These are phyloP conservation scores for Vanderwaltozyma verrucispora DNA, from an alignment of 805 yeast species.

Conservation along the genomic window DNA sequence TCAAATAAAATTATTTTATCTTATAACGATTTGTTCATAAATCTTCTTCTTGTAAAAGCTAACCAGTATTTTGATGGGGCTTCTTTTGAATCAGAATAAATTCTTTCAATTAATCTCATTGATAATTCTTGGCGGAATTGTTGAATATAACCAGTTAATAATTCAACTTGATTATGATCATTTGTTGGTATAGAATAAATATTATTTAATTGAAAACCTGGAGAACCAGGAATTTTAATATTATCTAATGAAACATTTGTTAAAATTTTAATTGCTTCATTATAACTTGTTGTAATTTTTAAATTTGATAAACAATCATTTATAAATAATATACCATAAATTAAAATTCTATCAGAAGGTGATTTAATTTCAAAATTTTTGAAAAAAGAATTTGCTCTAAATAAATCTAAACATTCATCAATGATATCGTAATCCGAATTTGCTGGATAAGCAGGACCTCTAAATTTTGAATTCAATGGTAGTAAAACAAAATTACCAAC, in stretches of 20 bases:
- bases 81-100: slow-evolving; percentile 49
- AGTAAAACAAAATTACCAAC: slow-evolving; percentile 76
- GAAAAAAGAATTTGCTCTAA: slow-evolving; percentile 93
- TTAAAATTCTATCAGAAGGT: slow-evolving; percentile 82
- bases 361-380: slow-evolving; percentile 95
- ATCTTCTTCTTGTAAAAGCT: slow-evolving; percentile 88
- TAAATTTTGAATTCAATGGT: slow-evolving; percentile 71
- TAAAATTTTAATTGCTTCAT: slow-evolving; percentile 56
- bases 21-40: slow-evolving; percentile 67
- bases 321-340: slow-evolving; percentile 85
- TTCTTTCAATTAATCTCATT: slow-evolving; percentile 60
- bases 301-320: slow-evolving; percentile 74
- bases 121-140: slow-evolving; percentile 95
- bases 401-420: slow-evolving; percentile 84
- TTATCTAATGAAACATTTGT: slow-evolving; percentile 81
- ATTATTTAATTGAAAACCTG: slow-evolving; percentile 85
- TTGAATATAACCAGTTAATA: slow-evolving; percentile 69
- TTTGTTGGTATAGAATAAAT: slow-evolving; percentile 58
- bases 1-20: too few species aligned
- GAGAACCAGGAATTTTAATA: slow-evolving; percentile 90
- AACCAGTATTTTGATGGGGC: slow-evolving; percentile 89
- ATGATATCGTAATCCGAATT: slow-evolving; percentile 75
- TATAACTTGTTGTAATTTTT: slow-evolving; percentile 35
- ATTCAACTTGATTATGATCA: slow-evolving; percentile 64
- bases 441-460: slow-evolving; percentile 87